Evolutionary conservation across 2,329 filamentous ascomycete genomes (phyloP), one percentile per base, ranked within the genome.

Genomic region (Metarhizium guizhouense): DNA sequence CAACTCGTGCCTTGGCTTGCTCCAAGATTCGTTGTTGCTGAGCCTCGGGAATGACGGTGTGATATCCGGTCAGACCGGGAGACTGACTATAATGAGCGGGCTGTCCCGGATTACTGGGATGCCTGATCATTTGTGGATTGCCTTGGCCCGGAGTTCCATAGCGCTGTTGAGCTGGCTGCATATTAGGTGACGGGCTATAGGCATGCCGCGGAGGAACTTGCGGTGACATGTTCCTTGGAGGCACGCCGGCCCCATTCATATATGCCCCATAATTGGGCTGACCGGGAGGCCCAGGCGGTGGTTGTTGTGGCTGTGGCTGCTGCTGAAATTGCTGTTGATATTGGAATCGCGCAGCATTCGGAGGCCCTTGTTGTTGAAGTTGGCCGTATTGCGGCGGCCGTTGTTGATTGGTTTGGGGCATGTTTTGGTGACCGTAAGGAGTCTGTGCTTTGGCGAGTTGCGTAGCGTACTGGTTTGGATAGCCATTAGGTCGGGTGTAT

Each of bases 391-490:
- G 75, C 30, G 74, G 71, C 14, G 45, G 56, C 54, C 78, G 73
- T 58, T 70, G 74, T 59, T 77, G 79, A 47, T 68, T 73, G 36
- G 72, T 81, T 49, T 78, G 72, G 10, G 71, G 70, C 67, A 79
- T 74, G 58, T 70, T 75, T 58, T 78, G 73, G 56, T 82, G 79
- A 11, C 76, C 74, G 56, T 79, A 82, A 0, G 76, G 74, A 7
- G 75, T 74, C 56, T 79, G 76, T 11, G 75, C 70, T 63, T 83
- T 83, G 51, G 73, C 74, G 53, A 80, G 69, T 60, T 78, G 77
- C 7, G 76, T 75, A 4, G 75, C 72, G 59, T 76, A 82, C 51
- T 71, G 73, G 53, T 68, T 70, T 8, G 71, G 67, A 60, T 75
- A 80, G 4, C 76, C 74, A 52, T 77, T 79, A 5, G 76, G 70